Base-by-base conservation (phyloP, 805 yeast genomes). In the Starmerella potacharoeniae region DNA sequence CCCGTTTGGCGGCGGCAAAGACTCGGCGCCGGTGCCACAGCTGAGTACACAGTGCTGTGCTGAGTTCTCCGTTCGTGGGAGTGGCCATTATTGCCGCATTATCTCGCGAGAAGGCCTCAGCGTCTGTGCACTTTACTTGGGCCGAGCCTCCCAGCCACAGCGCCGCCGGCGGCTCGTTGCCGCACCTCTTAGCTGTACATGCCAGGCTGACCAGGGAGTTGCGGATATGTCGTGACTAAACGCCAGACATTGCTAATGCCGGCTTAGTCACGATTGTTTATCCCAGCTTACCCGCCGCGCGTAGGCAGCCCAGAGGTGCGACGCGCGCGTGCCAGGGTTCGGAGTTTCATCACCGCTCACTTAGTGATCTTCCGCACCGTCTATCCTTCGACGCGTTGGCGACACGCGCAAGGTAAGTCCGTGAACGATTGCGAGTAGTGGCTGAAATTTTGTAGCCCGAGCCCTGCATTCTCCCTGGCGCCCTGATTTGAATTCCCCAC, bases 261-360 rank as follows among this genome's bases (percentile, higher is more conserved):
- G 6, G 46, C 22, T 43, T 28, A 43, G 34, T 43, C 36, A 44
- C 6, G 11, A 1, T 22, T 44, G 48, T 44, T 44, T 44, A 44
- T 44, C 16, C 11, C 8, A 4, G n/a, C 36, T 13, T 31, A 6
- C 37, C 48, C 37, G 11, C 13, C 43, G 16, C 7, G 29, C 43
- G 22, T 22, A 4, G 16, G 17, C 14, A n/a, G 35, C 35, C 14
- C 17, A 22, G 5, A 22, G 17, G 28, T 13, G 36, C 37, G 48
- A 44, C 48, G 48, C 48, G 48, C 28, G 48, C 48, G 48, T 44
- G 48, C 48, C 48, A 31, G 48, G 48, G 48, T n/a, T 30, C 48
- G 48, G 48, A 16, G 14, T n/a, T 14, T 7, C 48, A 33, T 11
- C 28, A 16, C 33, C 31, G 28, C 14, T 44, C 48, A 10, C 29